Evolutionary conservation across 2,329 filamentous ascomycete species (phyloP).

Genomic region (Phoma sp.): DNA sequence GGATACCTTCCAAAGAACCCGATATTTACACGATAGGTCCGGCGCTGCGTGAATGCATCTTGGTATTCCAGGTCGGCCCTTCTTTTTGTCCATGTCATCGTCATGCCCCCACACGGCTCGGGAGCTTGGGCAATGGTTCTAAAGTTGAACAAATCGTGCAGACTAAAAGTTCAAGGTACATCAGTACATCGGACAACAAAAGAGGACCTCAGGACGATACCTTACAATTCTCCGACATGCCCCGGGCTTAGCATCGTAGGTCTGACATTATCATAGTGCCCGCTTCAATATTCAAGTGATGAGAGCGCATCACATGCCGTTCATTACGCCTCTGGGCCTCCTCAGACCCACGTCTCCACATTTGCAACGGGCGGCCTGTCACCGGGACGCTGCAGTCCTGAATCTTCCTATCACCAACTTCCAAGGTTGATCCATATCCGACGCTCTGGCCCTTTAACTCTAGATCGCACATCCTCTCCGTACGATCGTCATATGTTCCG

Average conservation of each 20-base stretch:
- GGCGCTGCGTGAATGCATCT: constrained; percentile 3
- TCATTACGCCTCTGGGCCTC: background rate
- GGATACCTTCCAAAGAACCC: constrained; percentile 10
- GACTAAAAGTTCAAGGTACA: constrained; percentile 11
- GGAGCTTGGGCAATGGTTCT: constrained; percentile 11
- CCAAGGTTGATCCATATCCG: background rate
- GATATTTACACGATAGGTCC: background rate
- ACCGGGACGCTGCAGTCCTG: constrained; percentile 4
- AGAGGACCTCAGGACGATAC: background rate
- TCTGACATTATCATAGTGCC: background rate
- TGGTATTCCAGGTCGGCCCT: constrained; percentile 1
- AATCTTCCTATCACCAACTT: constrained; percentile 4
- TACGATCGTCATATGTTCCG: constrained; percentile 15
- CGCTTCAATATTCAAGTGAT: background rate
- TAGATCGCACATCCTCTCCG: background rate
- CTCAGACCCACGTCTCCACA: constrained; percentile 1
- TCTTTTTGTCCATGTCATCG: constrained; percentile 1
- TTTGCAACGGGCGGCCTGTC: constrained; percentile 5
- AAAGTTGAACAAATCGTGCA: too few species aligned
- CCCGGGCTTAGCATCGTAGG: background rate
- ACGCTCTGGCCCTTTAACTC: background rate
- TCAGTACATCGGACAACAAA: background rate
- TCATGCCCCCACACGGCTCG: constrained; percentile 10
- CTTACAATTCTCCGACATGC: background rate
- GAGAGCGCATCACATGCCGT: background rate